These are phyloP conservation scores for Selenicereus undatus DNA, from an alignment of 148 eudicot species.

Conservation along the genomic window DNA sequence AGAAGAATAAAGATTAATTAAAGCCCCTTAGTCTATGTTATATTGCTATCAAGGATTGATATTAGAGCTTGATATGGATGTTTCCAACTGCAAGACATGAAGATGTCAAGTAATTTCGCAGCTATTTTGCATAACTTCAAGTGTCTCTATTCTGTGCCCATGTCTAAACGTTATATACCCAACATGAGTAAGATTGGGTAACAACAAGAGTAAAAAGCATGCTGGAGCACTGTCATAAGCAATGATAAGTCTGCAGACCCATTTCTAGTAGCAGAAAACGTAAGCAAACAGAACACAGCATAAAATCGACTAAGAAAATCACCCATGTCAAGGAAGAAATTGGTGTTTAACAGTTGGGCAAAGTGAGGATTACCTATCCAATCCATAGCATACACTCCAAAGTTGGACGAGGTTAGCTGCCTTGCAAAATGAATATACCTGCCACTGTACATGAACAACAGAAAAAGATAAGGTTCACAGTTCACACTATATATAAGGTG, in stretches of 20 bases:
- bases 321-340: background rate
- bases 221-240: no score
- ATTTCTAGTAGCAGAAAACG: background rate
- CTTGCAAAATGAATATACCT: slow-evolving; percentile 77
- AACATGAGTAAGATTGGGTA: no score
- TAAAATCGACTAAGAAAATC: background rate
- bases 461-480: background rate
- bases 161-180: background rate
- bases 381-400: slow-evolving; percentile 89
- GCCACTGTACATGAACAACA: slow-evolving; percentile 50
- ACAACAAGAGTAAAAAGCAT: no score
- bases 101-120: background rate
- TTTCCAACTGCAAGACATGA: background rate
- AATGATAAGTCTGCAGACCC: background rate
- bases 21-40: background rate
- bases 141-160: background rate
- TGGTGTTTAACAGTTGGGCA: background rate
- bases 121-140: background rate
- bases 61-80: background rate
- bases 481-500: background rate
- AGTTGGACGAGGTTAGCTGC: slow-evolving; percentile 58
- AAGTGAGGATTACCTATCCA: slow-evolving; percentile 65
- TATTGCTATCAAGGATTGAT: background rate
- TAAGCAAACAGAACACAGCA: background rate
- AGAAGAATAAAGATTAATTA: background rate